Evolutionary conservation across 805 yeast species (phyloP), one percentile per base, ranked within the genome.

Genomic region (Spathaspora girioi): DNA sequence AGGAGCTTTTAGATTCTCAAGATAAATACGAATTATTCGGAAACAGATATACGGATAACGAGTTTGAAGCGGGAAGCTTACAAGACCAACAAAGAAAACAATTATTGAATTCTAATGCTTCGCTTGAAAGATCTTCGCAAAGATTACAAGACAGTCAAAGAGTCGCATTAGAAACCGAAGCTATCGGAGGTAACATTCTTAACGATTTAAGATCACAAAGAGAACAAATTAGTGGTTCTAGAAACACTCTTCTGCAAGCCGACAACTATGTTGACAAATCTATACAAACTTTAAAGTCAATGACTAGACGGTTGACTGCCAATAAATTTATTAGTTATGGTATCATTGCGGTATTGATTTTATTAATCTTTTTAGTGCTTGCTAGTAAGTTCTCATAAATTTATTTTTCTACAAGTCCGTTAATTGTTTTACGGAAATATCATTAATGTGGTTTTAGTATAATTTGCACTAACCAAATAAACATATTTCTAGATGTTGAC

Each of bases 291-390:
- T 75, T 94, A 61, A 84, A 90, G 60, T 79, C 89, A 17, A 94
- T 94, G 99, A 87, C 96, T 23, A 80, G 98, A 68, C 76, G 98
- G 61, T 78, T 92, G 77, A 90, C 96, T 10, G 93, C 97, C 5
- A 93, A 93, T 69, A 87, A 90, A 67, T 77, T 92, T 58, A 87
- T 93, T 56, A 89, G 96, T 51, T 89, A 90, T 61, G 96, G 96
- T 10, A 93, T 93, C 51, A 93, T 93, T 50, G 96, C 88, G 6
- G 92, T 93, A 17, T 78, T 93, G 62, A 83, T 93, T 6, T 62
- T 93, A 49, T 76, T 93, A 61, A 93, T 93, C 46, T 71, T 93
- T 56, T 75, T 93, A 56, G 97, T 91, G 6, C 73, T 93, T 50
- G 88, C 89, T 47, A 84, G 90, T 64, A 93, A 93, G 69, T 87